Conservation (phyloP, 1,139 yeast genomes). For the Eremothecium coryli region DNA sequence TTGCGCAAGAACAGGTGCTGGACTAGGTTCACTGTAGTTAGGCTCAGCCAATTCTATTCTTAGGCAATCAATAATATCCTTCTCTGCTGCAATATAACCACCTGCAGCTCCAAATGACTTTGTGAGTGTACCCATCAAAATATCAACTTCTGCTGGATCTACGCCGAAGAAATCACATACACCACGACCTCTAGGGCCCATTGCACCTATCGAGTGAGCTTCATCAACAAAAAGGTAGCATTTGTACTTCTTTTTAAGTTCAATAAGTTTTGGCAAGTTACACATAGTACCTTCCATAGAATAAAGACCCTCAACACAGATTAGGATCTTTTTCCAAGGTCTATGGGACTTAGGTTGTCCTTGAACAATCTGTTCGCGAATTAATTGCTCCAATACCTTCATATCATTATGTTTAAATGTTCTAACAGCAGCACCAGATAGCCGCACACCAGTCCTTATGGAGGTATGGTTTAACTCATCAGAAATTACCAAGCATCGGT, state of each 20-base stretch:
- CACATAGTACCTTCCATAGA: slow-evolving; percentile 98
- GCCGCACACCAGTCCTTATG: slow-evolving; percentile 86
- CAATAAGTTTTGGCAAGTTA: slow-evolving; percentile 69
- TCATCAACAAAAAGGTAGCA: slow-evolving; percentile 89
- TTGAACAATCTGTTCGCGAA: slow-evolving; percentile 83
- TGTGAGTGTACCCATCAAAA: slow-evolving; percentile 95
- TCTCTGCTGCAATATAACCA: slow-evolving; percentile 80
- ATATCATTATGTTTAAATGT: slow-evolving; percentile 90
- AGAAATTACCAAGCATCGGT: slow-evolving; percentile 81
- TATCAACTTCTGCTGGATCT: slow-evolving; percentile 65
- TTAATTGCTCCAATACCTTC: slow-evolving; percentile 64
- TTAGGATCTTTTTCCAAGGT: slow-evolving; percentile 91
- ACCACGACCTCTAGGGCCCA: slow-evolving; percentile 91
- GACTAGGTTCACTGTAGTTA: slow-evolving; percentile 71
- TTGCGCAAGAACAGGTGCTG: slow-evolving; percentile 89
- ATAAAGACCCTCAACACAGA: slow-evolving; percentile 92
- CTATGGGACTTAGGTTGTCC: slow-evolving; percentile 97
- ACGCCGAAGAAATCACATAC: slow-evolving; percentile 87
- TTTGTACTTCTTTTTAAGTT: slow-evolving; percentile 74
- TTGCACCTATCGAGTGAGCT: slow-evolving; percentile 97
- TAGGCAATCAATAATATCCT: slow-evolving; percentile 59
- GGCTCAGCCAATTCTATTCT: slow-evolving; percentile 67
- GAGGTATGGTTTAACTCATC: slow-evolving; percentile 96
- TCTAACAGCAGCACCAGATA: slow-evolving; percentile 88
- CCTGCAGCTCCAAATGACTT: slow-evolving; percentile 99